Evolutionary conservation across 495 filamentous ascomycete species (phyloP).

Genomic region (Penicillium dipodomyicola): DNA sequence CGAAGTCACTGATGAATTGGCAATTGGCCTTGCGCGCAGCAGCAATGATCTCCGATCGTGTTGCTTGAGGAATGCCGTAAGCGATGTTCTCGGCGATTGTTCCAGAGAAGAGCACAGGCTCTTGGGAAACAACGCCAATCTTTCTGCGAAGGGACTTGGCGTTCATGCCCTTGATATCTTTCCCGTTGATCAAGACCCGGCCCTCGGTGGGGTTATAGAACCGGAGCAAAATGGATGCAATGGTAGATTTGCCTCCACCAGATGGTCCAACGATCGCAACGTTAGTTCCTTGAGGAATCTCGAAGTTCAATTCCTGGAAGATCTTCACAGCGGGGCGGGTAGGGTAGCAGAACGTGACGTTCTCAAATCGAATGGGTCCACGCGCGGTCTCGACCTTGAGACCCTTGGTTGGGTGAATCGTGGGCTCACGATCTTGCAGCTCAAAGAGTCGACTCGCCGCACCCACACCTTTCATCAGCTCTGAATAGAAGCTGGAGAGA

Average conservation of each 20-base stretch:
- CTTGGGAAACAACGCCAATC: slow-evolving; percentile 92
- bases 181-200: slow-evolving; percentile 77
- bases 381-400: slow-evolving; percentile 73
- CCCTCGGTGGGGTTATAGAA: slow-evolving; percentile 85
- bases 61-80: slow-evolving; percentile 82
- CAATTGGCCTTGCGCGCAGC: slow-evolving; percentile 96
- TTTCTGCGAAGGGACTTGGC: slow-evolving; percentile 90
- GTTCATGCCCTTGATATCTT: slow-evolving; percentile 84
- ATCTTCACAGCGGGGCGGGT: slow-evolving; percentile 87
- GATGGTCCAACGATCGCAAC: slow-evolving; percentile 95
- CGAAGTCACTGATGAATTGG: slow-evolving; percentile 91
- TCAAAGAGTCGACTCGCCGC: slow-evolving; percentile 94
- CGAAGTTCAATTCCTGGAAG: slow-evolving; percentile 84
- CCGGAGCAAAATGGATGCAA: slow-evolving; percentile 79
- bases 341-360: slow-evolving; percentile 85
- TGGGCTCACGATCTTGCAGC: slow-evolving; percentile 86
- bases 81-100: slow-evolving; percentile 96
- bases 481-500: slow-evolving; percentile 92
- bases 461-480: slow-evolving; percentile 98
- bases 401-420: slow-evolving; percentile 80
- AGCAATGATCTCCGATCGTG: slow-evolving; percentile 73
- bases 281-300: slow-evolving; percentile 87
- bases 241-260: slow-evolving; percentile 93
- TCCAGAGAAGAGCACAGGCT: slow-evolving; percentile 94
- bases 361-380: slow-evolving; percentile 80